phyloP scores from a whole-genome alignment of 1,284 basidiomycete genomes.

The Fereydounia khargensis region DNA sequence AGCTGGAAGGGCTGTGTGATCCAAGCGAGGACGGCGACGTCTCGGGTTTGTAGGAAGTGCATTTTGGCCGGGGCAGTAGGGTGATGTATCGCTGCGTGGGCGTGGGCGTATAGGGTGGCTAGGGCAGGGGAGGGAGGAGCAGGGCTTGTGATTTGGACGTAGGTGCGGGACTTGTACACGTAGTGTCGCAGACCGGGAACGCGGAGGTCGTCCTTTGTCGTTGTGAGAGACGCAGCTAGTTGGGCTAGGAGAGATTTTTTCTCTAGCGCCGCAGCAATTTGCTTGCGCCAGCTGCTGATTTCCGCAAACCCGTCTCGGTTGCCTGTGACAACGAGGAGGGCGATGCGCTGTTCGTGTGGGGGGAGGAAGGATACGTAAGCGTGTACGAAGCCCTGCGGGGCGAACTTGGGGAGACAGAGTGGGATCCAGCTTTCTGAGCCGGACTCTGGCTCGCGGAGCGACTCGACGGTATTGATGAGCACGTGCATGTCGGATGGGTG shows the following conservation, averaged over 20 bases:
- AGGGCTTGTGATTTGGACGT: slow-evolving; percentile 84
- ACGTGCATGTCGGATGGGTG: slow-evolving; percentile 67
- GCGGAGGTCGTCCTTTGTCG: slow-evolving; percentile 64
- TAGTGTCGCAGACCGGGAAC: slow-evolving; percentile 90
- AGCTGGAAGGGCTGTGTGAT: slow-evolving; percentile 89
- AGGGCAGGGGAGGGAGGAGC: slow-evolving; percentile 71
- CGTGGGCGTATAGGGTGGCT: slow-evolving; percentile 26
- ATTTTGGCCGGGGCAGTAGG: slow-evolving; percentile 12
- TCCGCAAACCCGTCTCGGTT: slow-evolving; percentile 41
- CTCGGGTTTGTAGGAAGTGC: slow-evolving; percentile 72
- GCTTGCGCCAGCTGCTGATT: slow-evolving; percentile 14
- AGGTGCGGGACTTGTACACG: slow-evolving; percentile 80
- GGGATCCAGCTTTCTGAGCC: slow-evolving; percentile 79
- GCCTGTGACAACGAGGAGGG: slow-evolving; percentile 46
- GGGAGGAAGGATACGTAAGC: slow-evolving; percentile 79
- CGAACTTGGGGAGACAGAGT: slow-evolving; percentile 92
- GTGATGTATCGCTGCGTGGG: slow-evolving; percentile 25
- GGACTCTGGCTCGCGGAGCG: slow-evolving; percentile 58
- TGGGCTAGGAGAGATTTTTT: not conserved
- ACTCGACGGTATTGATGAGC: slow-evolving; percentile 61
- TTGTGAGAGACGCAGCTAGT: not conserved
- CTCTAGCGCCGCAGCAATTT: not conserved
- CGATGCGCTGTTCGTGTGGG: slow-evolving; percentile 7
- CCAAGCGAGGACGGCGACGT: slow-evolving; percentile 73
- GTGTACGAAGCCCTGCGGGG: slow-evolving; percentile 84